Conservation (phyloP, 2,329 filamentous ascomycete species). For the Hawksworthiomyces lignivorus region DNA sequence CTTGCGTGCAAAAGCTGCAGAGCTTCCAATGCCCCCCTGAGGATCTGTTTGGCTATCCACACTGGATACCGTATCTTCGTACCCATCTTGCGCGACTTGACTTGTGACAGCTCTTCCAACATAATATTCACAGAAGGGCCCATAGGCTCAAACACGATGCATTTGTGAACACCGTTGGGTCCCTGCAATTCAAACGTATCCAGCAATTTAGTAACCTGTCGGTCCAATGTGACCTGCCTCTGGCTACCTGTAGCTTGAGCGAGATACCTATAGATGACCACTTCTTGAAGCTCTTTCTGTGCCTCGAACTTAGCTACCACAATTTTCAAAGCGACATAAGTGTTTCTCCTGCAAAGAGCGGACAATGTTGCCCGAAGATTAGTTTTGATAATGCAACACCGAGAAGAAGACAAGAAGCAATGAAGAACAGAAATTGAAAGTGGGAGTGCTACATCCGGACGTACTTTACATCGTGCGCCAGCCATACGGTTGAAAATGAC, state of each 20-base stretch:
- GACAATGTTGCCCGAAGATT: too few relatives aligned
- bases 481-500: slow-evolving; percentile 6
- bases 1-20: slow-evolving; percentile 8
- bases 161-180: slow-evolving; percentile 5
- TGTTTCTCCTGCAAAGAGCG: neutral
- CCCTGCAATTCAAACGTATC: slow-evolving; percentile 5
- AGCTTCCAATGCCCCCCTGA: neutral
- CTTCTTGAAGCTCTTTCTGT: neutral
- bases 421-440: too few relatives aligned
- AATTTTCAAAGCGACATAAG: slow-evolving; percentile 7
- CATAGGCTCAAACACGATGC: slow-evolving; percentile 5
- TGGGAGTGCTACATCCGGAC: neutral
- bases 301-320: slow-evolving; percentile 5
- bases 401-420: too few relatives aligned
- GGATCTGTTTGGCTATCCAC: slow-evolving; percentile 4
- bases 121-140: slow-evolving; percentile 1
- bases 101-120: slow-evolving; percentile 1
- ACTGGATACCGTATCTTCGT: slow-evolving; percentile 2
- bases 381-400: too few relatives aligned
- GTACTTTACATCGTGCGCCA: slow-evolving; percentile 2
- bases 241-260: neutral
- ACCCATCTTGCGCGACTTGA: neutral
- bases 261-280: neutral
- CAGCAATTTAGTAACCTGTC: neutral
- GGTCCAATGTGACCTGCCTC: neutral